Evolutionary conservation across 2,329 filamentous ascomycete species (phyloP).

Genomic region (Aureobasidium sp.): DNA sequence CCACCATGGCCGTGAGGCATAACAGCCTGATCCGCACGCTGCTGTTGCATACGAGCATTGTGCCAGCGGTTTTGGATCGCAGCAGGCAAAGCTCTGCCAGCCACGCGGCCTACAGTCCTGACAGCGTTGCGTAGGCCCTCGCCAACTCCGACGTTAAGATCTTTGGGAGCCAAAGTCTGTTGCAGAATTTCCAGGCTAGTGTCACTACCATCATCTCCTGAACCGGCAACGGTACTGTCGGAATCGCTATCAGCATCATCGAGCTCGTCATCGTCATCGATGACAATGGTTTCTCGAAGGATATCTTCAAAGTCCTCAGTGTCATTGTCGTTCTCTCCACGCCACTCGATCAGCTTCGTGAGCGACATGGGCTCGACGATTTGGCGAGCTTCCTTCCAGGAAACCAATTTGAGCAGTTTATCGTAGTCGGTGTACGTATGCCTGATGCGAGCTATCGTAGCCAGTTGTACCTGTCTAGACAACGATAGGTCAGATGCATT

Average conservation of each 20-base stretch:
- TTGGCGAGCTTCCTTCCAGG: slow-evolving; percentile 46
- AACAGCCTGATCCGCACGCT: neutral
- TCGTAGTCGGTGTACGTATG: slow-evolving; percentile 57
- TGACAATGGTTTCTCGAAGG: slow-evolving; percentile 55
- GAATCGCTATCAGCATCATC: slow-evolving; percentile 6
- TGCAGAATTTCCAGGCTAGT: slow-evolving; percentile 7
- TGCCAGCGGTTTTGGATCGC: slow-evolving; percentile 7
- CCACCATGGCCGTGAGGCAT: neutral
- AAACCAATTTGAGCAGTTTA: slow-evolving; percentile 41
- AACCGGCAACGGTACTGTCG: neutral
- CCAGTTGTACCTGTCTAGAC: slow-evolving; percentile 50
- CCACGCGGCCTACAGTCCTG: neutral
- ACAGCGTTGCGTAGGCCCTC: neutral
- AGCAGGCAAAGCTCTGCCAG: neutral
- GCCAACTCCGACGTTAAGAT: slow-evolving; percentile 1
- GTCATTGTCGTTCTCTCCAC: slow-evolving; percentile 48
- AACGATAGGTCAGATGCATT: slow-evolving; percentile 46
- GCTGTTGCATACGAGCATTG: slow-evolving; percentile 5
- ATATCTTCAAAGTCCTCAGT: slow-evolving; percentile 50
- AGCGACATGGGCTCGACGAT: slow-evolving; percentile 47
- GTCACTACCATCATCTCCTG: slow-evolving; percentile 3
- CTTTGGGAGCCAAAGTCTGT: slow-evolving; percentile 8
- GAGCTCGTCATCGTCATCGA: slow-evolving; percentile 47
- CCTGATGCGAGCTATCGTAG: slow-evolving; percentile 53
- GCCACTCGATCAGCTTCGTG: slow-evolving; percentile 52